phyloP scores from a whole-genome alignment of 352 stramenopile species.

The Phytophthora litchii region DNA sequence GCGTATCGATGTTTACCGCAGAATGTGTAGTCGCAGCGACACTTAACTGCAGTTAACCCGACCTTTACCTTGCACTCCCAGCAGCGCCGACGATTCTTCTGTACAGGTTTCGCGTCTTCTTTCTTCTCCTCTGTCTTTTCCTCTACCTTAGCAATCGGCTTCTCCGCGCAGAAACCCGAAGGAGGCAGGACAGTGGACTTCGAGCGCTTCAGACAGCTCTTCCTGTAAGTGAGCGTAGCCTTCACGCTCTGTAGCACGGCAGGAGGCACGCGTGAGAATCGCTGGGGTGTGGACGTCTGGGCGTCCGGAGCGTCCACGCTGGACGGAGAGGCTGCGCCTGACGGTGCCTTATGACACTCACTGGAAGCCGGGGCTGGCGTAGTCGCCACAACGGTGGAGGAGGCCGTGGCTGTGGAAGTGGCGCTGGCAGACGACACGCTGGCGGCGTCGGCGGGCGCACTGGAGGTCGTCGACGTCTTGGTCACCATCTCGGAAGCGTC shows the following conservation, averaged over 20 bases:
- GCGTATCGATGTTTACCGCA: conserved; percentile 91
- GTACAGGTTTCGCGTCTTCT: conserved; percentile 39
- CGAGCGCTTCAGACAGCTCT: conserved; percentile 77
- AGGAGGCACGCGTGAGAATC: conserved; percentile 49
- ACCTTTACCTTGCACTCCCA: conserved; percentile 91
- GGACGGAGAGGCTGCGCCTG: conserved; percentile 21
- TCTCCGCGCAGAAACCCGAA: conserved; percentile 13
- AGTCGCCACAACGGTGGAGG: conserved; percentile 35
- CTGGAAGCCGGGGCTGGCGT: conserved; percentile 21
- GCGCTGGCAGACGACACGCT: conserved; percentile 38
- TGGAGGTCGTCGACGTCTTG: conserved; percentile 40
- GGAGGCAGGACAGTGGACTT: conserved; percentile 55
- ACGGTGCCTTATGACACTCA: conserved; percentile 35
- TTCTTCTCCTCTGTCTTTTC: conserved; percentile 3
- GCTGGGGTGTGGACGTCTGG: conserved; percentile 2
- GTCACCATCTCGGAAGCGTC: conserved; percentile 43
- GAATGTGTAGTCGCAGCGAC: conserved; percentile 91
- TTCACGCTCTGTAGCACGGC: conserved; percentile 57
- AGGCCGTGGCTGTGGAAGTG: conserved; percentile 31
- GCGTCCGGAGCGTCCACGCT: conserved; percentile 18
- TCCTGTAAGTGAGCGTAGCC: conserved; percentile 56
- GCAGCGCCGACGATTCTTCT: conserved; percentile 91
- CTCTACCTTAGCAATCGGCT: neutral
- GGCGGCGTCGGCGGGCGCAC: conserved; percentile 24
- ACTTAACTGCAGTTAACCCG: conserved; percentile 83